Base-by-base conservation (phyloP, 2,329 filamentous ascomycete genomes). In the Aspergillus piperis region DNA sequence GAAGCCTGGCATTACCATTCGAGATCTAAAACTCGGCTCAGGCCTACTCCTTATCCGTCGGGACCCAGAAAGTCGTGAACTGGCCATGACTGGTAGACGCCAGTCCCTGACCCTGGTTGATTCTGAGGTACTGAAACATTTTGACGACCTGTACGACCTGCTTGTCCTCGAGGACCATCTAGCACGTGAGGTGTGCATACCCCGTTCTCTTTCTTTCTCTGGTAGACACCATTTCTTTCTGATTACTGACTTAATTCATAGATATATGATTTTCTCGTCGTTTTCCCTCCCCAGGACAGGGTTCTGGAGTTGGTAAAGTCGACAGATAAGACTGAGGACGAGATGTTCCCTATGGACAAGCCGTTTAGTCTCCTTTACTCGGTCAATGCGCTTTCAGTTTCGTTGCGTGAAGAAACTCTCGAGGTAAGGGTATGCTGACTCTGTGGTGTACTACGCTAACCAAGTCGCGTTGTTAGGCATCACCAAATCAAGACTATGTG, bases 91-190 rank as follows among this genome's bases (percentile, higher is more conserved):
- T 21, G 70, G 70, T 15, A 71, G 68, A 80, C 62, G 82, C 76
- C 54, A 86, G 79, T 53, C 84, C 80, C 50, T 87, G 80, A 63
- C 83, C 79, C 38, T 83, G 1, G 82, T 98, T 2, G 92, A 98
- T 71, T 83, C 86, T 11, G 90, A 94, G 68, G 88, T 98, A 21
- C 80, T 95, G 66, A 84, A 87, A 59, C 90, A 96, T 73, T 96
- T 96, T 69, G 84, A 91, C 57, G 88, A 94, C 62, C 78, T 99
- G 23, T 96, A 95, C 83, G 84, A 86, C 47, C 90, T 94, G 69
- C 82, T 98, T 57, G 86, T 87, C 64, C 84, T 93, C 77, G 85
- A 90, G 48, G 88, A 93, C 60, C 81, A 79, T 53, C 78, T 92
- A 44, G 87, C 90, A 6, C 81, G 84, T 70, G 87, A 90, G 80